Evolutionary conservation across 306 rosid genomes (phyloP).

Genomic region (Carpinus viminea): DNA sequence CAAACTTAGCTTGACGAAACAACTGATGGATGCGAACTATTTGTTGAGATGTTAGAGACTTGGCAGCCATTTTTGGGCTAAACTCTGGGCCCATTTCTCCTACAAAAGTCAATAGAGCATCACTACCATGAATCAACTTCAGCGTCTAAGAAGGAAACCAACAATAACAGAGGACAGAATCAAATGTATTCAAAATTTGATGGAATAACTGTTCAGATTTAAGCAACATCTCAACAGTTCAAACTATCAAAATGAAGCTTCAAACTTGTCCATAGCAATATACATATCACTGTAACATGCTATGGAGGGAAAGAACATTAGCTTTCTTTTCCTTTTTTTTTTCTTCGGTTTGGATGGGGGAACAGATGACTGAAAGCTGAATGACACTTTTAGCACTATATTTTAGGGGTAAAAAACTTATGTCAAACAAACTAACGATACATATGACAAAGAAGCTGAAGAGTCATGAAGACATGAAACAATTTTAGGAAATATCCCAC

Average conservation of each 20-base stretch:
- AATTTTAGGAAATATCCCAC: not conserved
- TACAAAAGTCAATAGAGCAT: slow-evolving; percentile 20
- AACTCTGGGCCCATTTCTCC: slow-evolving; percentile 99
- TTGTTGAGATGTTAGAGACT: slow-evolving; percentile 87
- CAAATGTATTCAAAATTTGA: not conserved
- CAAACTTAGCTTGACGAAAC: slow-evolving; percentile 97
- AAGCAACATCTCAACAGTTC: slow-evolving; percentile 9
- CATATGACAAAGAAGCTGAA: not conserved
- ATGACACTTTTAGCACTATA: not conserved
- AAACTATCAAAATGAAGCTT: not conserved
- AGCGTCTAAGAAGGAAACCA: not conserved
- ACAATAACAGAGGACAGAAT: not conserved
- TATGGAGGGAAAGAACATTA: not conserved
- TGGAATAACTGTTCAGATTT: not conserved
- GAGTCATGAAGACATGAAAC: not conserved
- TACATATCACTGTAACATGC: slow-evolving; percentile 3
- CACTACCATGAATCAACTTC: not conserved
- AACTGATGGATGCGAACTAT: slow-evolving; percentile 92
- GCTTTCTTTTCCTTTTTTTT: not conserved
- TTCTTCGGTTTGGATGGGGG: not conserved
- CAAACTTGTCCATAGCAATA: not conserved
- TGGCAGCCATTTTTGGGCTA: slow-evolving; percentile 62
- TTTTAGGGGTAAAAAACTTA: not conserved
- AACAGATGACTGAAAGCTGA: not conserved
- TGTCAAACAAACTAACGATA: not conserved